phyloP scores from a whole-genome alignment of 129 eudicot species.

The Escallonia rubra region DNA sequence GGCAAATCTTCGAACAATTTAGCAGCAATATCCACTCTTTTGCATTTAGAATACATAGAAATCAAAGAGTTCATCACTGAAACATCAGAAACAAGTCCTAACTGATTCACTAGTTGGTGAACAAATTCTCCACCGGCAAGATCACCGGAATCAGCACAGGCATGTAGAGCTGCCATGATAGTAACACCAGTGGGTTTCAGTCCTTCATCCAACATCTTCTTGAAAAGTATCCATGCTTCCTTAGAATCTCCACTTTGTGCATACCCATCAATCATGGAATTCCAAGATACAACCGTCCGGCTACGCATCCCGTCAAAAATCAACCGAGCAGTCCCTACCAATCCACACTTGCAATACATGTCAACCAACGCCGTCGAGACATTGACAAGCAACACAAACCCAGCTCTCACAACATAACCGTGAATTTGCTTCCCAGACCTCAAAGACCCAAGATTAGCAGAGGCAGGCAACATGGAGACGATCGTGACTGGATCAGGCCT shows the following conservation, averaged over 20 bases:
- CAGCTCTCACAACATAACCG: constrained; percentile 54
- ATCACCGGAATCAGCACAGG: constrained; percentile 71
- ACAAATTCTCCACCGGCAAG: constrained; percentile 50
- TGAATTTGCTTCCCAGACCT: constrained; percentile 58
- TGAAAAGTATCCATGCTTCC: constrained; percentile 70
- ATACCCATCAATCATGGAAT: constrained; percentile 84
- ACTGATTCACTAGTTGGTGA: constrained; percentile 43
- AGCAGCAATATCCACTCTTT: constrained; percentile 52
- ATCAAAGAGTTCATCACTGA: constrained; percentile 73
- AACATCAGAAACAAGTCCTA: constrained; percentile 40
- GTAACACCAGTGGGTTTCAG: constrained; percentile 72
- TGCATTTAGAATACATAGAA: constrained; percentile 92
- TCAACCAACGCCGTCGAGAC: constrained; percentile 67
- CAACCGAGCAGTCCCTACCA: constrained; percentile 34
- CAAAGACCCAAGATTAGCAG: constrained; percentile 44
- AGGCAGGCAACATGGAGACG: constrained; percentile 66
- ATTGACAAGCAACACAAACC: constrained; percentile 52
- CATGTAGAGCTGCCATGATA: constrained; percentile 74
- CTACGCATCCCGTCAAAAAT: constrained; percentile 53
- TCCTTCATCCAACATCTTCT: constrained; percentile 65
- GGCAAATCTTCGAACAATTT: constrained; percentile 45
- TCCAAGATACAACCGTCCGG: constrained; percentile 82
- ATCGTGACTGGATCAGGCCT: constrained; percentile 61
- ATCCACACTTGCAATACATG: constrained; percentile 81
- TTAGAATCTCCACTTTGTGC: constrained; percentile 60